Evolutionary conservation across 176 grass and related monocot species (phyloP), one percentile per base, ranked within the genome.

Genomic region (Neostapfia colusana): DNA sequence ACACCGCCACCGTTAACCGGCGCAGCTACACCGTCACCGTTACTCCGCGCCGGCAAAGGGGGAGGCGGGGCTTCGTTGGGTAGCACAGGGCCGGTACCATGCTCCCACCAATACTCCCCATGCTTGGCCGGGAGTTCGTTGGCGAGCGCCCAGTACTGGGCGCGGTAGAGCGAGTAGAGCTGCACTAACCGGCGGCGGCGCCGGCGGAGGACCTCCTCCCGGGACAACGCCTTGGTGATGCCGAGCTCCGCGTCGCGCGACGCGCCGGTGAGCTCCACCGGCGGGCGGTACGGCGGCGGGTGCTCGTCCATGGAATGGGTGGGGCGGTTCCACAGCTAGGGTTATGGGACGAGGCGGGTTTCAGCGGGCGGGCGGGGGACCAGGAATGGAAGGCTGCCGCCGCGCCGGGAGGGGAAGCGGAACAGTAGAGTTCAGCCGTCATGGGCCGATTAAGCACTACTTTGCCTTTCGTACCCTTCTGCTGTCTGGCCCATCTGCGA

Each of bases 81-180:
- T 20, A 65, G 75, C 28, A 39, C 39, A 56, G 82, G 82, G 58
- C 67, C 56, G 24, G 67, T 18, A 24, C 74, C 82, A 36, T 78
- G 67, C 24, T 64, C 12, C 82, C 82, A 84, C 74, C 74, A 78
- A 35, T 84, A 84, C 17, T 72, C 18, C 21, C 36, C 44, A 45
- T 64, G 66, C 82, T 21, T 78, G 3, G 57, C 55, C 1, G 36
- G 31, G 36, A 84, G 74, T 67, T 78, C 74, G 9, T 84, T 57
- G 24, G 74, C 74, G 57, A 84, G 74, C 18, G 75, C 45, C 67
- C 82, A 84, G 82, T 63, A 64, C 67, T 78, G 82, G 4, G 67
- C 57, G 65, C 67, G 43, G 66, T 84, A 84, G 35, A 84, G 74
- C 36, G 74, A 71, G 67, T 17, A 78, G 67, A 84, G 82, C 45